A percentile compares a stretch with the other conserved stretches of the same genome.
phyloP scores from a whole-genome alignment of 2,329 filamentous ascomycete genomes.

The Cladobotryum mycophilum region DNA sequence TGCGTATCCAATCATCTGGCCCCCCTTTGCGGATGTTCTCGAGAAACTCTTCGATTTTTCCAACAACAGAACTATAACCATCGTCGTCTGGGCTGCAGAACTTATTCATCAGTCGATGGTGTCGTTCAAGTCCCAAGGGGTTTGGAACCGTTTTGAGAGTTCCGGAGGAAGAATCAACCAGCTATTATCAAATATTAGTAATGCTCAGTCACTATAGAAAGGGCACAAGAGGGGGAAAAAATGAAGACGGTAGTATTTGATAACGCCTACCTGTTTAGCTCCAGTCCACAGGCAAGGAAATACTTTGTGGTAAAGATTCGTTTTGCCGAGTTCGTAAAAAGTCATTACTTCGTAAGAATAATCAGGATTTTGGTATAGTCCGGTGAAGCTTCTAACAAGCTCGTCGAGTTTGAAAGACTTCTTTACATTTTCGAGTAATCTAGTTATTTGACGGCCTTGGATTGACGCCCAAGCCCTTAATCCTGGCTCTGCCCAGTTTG shows the following conservation, averaged over 20 bases:
- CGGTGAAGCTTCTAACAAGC: constrained; percentile 18
- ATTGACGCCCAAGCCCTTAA: constrained; percentile 13
- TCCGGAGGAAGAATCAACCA: constrained; percentile 19
- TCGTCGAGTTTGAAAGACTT: constrained; percentile 14
- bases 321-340: constrained; percentile 20
- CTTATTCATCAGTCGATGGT: constrained; percentile 23
- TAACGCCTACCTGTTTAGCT: constrained; percentile 1
- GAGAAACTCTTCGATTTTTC: constrained; percentile 16
- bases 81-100: constrained; percentile 14
- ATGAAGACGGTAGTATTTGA: too few species aligned
- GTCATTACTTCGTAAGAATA: constrained; percentile 14
- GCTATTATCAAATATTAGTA: neutral
- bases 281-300: too few species aligned
- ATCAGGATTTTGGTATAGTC: too few species aligned
- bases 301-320: too few species aligned
- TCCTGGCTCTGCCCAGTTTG: constrained; percentile 15
- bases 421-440: constrained; percentile 15
- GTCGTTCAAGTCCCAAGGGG: constrained; percentile 18
- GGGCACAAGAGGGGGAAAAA: too few species aligned
- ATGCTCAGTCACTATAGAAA: too few species aligned
- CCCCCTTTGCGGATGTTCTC: constrained; percentile 13
- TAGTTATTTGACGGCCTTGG: constrained; percentile 9
- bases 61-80: constrained; percentile 15
- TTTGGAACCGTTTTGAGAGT: constrained; percentile 19
- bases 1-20: constrained; percentile 17